These are phyloP conservation scores for Allomyces arbusculus DNA, from an alignment of 192 early-diverging fungal genomes.

Conservation along the genomic window DNA sequence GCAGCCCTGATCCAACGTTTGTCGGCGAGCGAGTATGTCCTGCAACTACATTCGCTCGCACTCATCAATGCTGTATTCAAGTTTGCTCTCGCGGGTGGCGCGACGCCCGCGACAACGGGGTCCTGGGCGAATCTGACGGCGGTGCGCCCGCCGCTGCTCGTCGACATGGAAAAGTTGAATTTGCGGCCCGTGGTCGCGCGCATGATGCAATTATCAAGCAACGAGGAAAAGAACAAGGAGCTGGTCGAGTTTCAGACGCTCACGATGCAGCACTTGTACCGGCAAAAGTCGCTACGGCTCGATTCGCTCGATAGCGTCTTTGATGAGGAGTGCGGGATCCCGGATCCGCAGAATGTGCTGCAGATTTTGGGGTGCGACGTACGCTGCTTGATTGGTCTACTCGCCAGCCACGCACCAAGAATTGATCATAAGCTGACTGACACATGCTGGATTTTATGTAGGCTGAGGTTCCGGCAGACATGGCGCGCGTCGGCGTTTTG, in stretches of 20 bases:
- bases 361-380: too few relatives aligned
- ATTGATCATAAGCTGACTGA: too few relatives aligned
- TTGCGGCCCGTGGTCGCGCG: conserved; percentile 22
- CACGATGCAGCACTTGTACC: conserved; percentile 28
- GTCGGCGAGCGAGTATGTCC: conserved; percentile 30
- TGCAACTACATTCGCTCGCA: conserved; percentile 39
- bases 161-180: conserved; percentile 22
- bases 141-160: neutral
- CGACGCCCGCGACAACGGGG: neutral
- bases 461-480: too few relatives aligned
- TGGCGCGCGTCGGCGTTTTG: too few relatives aligned
- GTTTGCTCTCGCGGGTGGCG: neutral
- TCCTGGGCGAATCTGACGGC: neutral
- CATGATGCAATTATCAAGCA: conserved; percentile 8
- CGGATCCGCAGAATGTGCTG: too few relatives aligned
- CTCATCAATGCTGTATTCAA: conserved; percentile 42
- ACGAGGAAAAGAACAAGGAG: conserved; percentile 38
- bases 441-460: too few relatives aligned
- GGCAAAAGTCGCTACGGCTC: neutral
- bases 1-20: conserved; percentile 36
- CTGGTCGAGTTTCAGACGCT: conserved; percentile 47
- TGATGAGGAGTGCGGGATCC: too few relatives aligned
- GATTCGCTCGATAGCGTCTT: too few relatives aligned
- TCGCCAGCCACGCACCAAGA: too few relatives aligned
- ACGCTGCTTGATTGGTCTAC: too few relatives aligned